Conservation (phyloP, 345 rosid genomes). For the Heritiera fomes region DNA sequence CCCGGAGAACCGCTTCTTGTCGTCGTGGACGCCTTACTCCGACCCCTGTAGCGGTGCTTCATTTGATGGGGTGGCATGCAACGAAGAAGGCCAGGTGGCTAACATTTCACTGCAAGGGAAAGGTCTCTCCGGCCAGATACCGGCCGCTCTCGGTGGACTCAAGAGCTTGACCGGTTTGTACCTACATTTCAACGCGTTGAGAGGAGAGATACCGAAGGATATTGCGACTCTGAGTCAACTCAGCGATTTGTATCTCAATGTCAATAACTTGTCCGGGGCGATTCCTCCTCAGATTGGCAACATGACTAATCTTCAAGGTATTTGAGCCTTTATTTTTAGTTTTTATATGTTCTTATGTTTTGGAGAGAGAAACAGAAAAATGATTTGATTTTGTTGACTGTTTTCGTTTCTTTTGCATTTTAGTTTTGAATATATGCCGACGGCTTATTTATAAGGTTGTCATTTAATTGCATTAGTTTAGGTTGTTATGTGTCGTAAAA, state of each 20-base stretch:
- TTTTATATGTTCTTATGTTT: background rate
- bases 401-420: background rate
- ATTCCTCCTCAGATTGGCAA: constrained; percentile 76
- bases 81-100: constrained; percentile 61
- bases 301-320: constrained; percentile 85
- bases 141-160: constrained; percentile 70
- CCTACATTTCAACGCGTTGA: constrained; percentile 81
- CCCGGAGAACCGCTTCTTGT: constrained; percentile 62
- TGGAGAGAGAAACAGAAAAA: background rate
- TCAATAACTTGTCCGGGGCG: constrained; percentile 74
- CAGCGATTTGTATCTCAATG: constrained; percentile 78
- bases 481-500: background rate
- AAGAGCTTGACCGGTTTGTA: constrained; percentile 83
- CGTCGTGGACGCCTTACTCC: constrained; percentile 61
- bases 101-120: constrained; percentile 92
- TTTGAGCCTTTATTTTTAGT: constrained; percentile 12
- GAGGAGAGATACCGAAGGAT: constrained; percentile 76
- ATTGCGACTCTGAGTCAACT: constrained; percentile 61
- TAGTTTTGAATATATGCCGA: background rate
- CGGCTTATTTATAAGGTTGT: background rate
- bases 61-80: constrained; percentile 88
- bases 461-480: background rate
- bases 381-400: background rate
- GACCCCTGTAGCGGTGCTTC: constrained; percentile 63
- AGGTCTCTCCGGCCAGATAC: constrained; percentile 76